A percentile compares a stretch with the other conserved stretches of the same genome.
phyloP scores from a whole-genome alignment of 2,329 filamentous ascomycete genomes.

The Chaetomium sp. region DNA sequence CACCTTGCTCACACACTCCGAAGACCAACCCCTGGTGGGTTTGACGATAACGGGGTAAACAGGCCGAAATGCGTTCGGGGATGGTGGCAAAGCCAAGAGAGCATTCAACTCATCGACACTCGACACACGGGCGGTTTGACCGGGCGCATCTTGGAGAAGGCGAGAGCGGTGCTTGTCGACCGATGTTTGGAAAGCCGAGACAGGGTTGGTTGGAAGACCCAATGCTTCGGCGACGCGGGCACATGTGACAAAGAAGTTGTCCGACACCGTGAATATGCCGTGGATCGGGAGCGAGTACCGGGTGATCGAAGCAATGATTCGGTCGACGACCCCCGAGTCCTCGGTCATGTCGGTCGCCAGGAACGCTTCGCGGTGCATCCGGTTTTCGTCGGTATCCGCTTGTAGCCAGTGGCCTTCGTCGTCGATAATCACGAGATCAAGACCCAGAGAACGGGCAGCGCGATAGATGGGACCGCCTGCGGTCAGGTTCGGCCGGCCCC shows the following conservation, averaged over 20 bases:
- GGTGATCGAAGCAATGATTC: conserved; percentile 17
- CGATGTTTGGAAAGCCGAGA: conserved; percentile 20
- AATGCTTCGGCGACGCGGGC: conserved; percentile 17
- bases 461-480: conserved; percentile 20
- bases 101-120: conserved; percentile 17
- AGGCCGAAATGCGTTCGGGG: conserved; percentile 11
- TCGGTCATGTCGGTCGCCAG: conserved; percentile 23
- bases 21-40: conserved; percentile 24
- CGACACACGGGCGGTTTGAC: conserved; percentile 17
- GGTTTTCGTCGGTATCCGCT: conserved; percentile 17
- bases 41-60: conserved; percentile 23
- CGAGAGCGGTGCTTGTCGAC: conserved; percentile 24
- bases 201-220: conserved; percentile 16
- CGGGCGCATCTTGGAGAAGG: conserved; percentile 19
- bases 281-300: conserved; percentile 20
- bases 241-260: conserved; percentile 23
- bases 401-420: conserved; percentile 24
- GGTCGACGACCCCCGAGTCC: conserved; percentile 15
- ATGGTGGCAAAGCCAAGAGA: not conserved
- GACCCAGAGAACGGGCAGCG: conserved; percentile 16
- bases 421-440: conserved; percentile 22
- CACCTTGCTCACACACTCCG: conserved; percentile 24
- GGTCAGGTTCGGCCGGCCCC: conserved; percentile 21
- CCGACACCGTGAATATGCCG: conserved; percentile 23
- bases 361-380: conserved; percentile 20